These are phyloP conservation scores for Termitomyces sp. DNA, from an alignment of 768 basidiomycete genomes.

Conservation along the genomic window DNA sequence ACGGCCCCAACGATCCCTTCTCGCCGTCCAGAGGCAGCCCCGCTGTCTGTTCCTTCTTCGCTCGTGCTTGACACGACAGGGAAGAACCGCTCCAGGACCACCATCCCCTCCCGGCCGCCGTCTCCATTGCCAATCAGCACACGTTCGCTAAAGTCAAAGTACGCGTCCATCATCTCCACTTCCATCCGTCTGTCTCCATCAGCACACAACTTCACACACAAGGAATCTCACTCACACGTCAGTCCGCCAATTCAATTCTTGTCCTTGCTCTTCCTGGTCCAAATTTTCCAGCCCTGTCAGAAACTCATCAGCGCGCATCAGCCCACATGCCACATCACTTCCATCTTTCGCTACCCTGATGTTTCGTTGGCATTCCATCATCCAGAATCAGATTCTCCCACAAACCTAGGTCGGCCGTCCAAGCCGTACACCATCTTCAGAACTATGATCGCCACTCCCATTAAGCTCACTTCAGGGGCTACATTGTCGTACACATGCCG, in stretches of 20 bases:
- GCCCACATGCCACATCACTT: slow-evolving; percentile 54
- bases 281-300: slow-evolving; percentile 33
- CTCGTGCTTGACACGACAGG: slow-evolving; percentile 21
- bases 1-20: slow-evolving; percentile 9
- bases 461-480: slow-evolving; percentile 61
- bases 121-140: slow-evolving; percentile 35
- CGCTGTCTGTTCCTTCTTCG: slow-evolving; percentile 5
- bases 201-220: slow-evolving; percentile 1
- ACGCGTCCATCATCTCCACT: slow-evolving; percentile 56
- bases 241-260: slow-evolving; percentile 36
- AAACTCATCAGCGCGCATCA: slow-evolving; percentile 49
- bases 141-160: slow-evolving; percentile 58
- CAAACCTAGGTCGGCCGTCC: slow-evolving; percentile 51
- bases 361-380: slow-evolving; percentile 4
- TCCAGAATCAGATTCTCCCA: slow-evolving; percentile 25
- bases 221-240: slow-evolving; percentile 35
- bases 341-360: slow-evolving; percentile 36
- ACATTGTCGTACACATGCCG: slow-evolving; percentile 55
- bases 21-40: neutral
- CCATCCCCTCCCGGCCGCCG: slow-evolving; percentile 15
- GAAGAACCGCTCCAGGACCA: slow-evolving; percentile 35
- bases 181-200: slow-evolving; percentile 40
- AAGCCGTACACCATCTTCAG: slow-evolving; percentile 85
- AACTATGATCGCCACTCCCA: slow-evolving; percentile 56
- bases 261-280: slow-evolving; percentile 21